Conservation (phyloP, 495 filamentous ascomycete genomes). For the Neohortaea acidophila region DNA sequence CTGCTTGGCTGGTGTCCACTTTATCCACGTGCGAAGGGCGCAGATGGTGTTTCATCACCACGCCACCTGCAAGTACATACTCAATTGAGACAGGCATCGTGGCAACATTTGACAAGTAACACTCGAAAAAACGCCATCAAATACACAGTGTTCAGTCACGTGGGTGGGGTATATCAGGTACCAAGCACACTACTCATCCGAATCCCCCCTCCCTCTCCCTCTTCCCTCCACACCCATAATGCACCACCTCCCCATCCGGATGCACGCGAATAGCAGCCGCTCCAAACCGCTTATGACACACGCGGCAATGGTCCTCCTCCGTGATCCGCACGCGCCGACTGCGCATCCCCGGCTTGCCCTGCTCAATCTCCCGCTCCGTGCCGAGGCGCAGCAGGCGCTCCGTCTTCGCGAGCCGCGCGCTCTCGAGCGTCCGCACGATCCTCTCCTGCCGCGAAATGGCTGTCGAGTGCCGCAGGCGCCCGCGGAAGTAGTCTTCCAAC, state of each 20-base stretch:
- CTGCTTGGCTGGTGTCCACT: too few species aligned
- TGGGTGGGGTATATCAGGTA: too few species aligned
- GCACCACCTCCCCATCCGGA: slow-evolving; percentile 41
- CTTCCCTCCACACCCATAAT: slow-evolving; percentile 24
- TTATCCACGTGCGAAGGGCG: too few species aligned
- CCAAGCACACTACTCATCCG: too few species aligned
- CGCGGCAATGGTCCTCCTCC: slow-evolving; percentile 77
- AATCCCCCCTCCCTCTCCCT: background rate
- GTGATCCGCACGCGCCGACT: slow-evolving; percentile 62
- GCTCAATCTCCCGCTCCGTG: slow-evolving; percentile 36
- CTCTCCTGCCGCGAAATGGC: slow-evolving; percentile 60
- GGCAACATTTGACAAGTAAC: too few species aligned
- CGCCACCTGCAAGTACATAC: too few species aligned
- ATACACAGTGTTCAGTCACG: too few species aligned
- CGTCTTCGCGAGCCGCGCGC: slow-evolving; percentile 53
- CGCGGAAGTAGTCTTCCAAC: slow-evolving; percentile 81
- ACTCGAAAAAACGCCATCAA: too few species aligned
- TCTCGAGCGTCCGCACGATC: slow-evolving; percentile 58
- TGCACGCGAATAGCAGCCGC: slow-evolving; percentile 70
- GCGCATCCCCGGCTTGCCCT: slow-evolving; percentile 38
- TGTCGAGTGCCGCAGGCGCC: slow-evolving; percentile 77
- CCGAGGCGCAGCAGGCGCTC: slow-evolving; percentile 58
- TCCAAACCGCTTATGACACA: slow-evolving; percentile 85
- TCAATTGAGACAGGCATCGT: too few species aligned
- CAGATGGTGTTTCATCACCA: too few species aligned